A percentile compares a stretch with the other conserved stretches of the same genome.
Evolutionary conservation across 805 yeast genomes (phyloP).

Genomic region (Starmerella etchellsii): DNA sequence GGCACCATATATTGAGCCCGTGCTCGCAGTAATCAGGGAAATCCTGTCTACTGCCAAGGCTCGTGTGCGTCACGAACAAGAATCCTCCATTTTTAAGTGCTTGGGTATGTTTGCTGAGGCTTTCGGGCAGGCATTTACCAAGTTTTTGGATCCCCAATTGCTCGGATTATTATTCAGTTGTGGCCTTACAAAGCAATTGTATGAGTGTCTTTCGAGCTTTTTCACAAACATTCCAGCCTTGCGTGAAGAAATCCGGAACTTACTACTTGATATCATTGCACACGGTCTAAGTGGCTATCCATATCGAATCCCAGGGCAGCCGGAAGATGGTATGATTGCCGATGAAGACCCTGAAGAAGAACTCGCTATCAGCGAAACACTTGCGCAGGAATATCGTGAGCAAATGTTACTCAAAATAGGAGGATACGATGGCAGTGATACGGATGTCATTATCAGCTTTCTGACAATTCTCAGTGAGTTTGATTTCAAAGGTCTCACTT

Average conservation of each 20-base stretch:
- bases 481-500: slow-evolving; percentile 58
- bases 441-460: slow-evolving; percentile 55
- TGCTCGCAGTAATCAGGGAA: slow-evolving; percentile 71
- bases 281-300: slow-evolving; percentile 66
- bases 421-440: slow-evolving; percentile 37
- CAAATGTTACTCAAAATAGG: slow-evolving; percentile 62
- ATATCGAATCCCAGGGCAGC: slow-evolving; percentile 78
- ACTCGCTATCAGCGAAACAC: slow-evolving; percentile 17
- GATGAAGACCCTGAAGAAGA: slow-evolving; percentile 7
- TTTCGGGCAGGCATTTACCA: slow-evolving; percentile 85
- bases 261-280: slow-evolving; percentile 58
- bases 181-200: slow-evolving; percentile 72
- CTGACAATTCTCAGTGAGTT: slow-evolving; percentile 63
- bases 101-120: slow-evolving; percentile 75
- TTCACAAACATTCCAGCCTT: slow-evolving; percentile 68
- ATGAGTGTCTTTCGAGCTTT: slow-evolving; percentile 55
- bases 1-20: slow-evolving; percentile 76
- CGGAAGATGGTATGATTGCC: slow-evolving; percentile 26
- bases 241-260: slow-evolving; percentile 56
- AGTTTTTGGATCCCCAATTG: slow-evolving; percentile 70
- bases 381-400: slow-evolving; percentile 67
- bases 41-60: slow-evolving; percentile 47
- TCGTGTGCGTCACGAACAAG: slow-evolving; percentile 56
- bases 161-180: slow-evolving; percentile 69
- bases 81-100: slow-evolving; percentile 79